Evolutionary conservation across 257 asterid genomes (phyloP).

Genomic region (Echium plantagineum): DNA sequence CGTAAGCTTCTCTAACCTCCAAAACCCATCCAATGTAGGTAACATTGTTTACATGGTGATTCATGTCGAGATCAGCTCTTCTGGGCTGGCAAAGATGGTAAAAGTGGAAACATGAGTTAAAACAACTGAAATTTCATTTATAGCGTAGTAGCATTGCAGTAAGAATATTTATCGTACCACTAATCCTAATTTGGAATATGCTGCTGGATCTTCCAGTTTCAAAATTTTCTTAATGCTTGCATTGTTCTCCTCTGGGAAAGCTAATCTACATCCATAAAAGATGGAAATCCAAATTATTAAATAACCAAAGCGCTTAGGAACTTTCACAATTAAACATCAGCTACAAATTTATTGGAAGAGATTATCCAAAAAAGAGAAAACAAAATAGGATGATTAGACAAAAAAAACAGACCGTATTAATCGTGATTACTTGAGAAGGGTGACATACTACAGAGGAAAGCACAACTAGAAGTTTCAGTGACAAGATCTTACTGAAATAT

Average conservation of each 20-base stretch:
- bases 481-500: too few relatives aligned
- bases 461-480: too few relatives aligned
- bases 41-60: slow-evolving; percentile 87
- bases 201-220: slow-evolving; percentile 61
- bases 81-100: slow-evolving; percentile 50
- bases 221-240: slow-evolving; percentile 57
- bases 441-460: too few relatives aligned
- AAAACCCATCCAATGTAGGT: slow-evolving; percentile 94
- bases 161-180: slow-evolving; percentile 41
- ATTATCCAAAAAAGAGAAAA: too few relatives aligned
- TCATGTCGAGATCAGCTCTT: slow-evolving; percentile 90
- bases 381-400: too few relatives aligned
- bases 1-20: slow-evolving; percentile 44
- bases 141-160: too few relatives aligned
- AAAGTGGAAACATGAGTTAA: neutral
- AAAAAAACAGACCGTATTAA: too few relatives aligned
- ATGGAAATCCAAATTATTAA: neutral
- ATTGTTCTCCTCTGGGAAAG: slow-evolving; percentile 87
- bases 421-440: too few relatives aligned
- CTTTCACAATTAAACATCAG: neutral
- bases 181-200: slow-evolving; percentile 45
- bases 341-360: neutral
- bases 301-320: neutral
- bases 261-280: slow-evolving; percentile 37
- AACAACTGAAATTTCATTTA: neutral